Conservation (phyloP, 371 early-diverging fungal genomes). For the Smittium culicis region DNA sequence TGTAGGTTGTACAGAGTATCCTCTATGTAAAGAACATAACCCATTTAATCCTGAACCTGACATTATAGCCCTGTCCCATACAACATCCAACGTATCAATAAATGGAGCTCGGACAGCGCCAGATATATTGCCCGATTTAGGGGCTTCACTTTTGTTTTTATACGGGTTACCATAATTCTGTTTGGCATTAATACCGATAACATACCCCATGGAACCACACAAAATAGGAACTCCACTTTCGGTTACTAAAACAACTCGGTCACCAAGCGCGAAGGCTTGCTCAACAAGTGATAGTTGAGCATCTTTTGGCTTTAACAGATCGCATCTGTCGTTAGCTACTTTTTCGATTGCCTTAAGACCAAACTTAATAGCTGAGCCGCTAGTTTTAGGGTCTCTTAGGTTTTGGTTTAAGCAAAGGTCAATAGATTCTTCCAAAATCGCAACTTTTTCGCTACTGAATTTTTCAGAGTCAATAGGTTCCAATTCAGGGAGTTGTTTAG, state of each 20-base stretch:
- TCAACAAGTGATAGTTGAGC: constrained; percentile 48
- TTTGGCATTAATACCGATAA: constrained; percentile 55
- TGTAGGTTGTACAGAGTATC: constrained; percentile 16
- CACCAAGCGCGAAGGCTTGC: constrained; percentile 74
- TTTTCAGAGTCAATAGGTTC: constrained; percentile 43
- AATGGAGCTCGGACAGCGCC: constrained; percentile 21
- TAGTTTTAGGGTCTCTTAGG: neutral
- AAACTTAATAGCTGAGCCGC: too few relatives aligned
- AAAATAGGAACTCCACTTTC: constrained; percentile 62
- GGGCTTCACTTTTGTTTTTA: constrained; percentile 11
- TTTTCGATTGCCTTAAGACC: constrained; percentile 17
- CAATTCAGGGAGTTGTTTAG: constrained; percentile 45
- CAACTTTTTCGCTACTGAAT: constrained; percentile 15
- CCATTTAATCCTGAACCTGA: constrained; percentile 63
- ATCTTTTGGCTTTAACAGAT: constrained; percentile 63
- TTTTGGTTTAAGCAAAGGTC: constrained; percentile 5
- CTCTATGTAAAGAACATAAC: constrained; percentile 29
- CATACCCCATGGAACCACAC: constrained; percentile 63
- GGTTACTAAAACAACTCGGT: constrained; percentile 65
- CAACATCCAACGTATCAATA: constrained; percentile 50
- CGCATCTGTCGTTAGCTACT: constrained; percentile 23
- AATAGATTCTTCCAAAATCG: constrained; percentile 11
- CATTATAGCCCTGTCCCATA: constrained; percentile 73
- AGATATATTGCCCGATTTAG: constrained; percentile 11
- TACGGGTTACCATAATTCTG: neutral